Base-by-base conservation (phyloP, 1,284 basidiomycete species). In the Bjerkandera adusta region DNA sequence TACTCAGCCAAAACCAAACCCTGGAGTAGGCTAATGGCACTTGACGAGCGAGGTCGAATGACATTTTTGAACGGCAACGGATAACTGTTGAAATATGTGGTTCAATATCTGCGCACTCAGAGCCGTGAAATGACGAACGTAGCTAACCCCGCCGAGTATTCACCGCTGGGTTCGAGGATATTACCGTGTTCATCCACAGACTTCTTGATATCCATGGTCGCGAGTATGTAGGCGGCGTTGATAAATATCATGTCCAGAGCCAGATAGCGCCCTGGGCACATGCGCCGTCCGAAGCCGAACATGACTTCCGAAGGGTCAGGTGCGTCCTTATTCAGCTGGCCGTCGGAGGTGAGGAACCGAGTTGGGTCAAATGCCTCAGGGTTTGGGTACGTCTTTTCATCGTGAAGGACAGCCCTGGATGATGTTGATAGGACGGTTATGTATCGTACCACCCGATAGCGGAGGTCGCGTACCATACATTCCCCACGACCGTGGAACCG, bases 281-380 rank as follows among this genome's bases (percentile, higher is more conserved):
- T 18, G 54, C 57, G 41, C 22, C 56, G 40, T 13, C 57, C 57
- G 25, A 55, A 59, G 5, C 56, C 57, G 26, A 56, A 59, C 13
- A 35, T 26, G 13, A 41, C 8, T 11, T 10, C n/a, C n/a, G 12
- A 20, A 8, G 39, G 39, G 32, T 41, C 26, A 20, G 13, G 39
- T 10, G 32, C 39, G 3, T 26, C 39, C 1, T 11, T 26, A 18
- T 18, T 30, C 8, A 41, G 42, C 29, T 44, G 22, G 4, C 54
- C 55, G 22, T 58, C 52, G n/a, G n/a, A n/a, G 12, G 27, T 41
- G n/a, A 58, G 43, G 48, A 54, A 60, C 8, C 55, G 46, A 21
- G 57, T 57, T 2, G 58, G 51, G 10, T 48, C 33, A 42, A 59
- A 58, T 10, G 33, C 21, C 15, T 56, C 49, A 11, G 56, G 52